These are phyloP conservation scores for Phytophthora fragariaefolia DNA, from an alignment of 352 stramenopile species.

Conservation along the genomic window DNA sequence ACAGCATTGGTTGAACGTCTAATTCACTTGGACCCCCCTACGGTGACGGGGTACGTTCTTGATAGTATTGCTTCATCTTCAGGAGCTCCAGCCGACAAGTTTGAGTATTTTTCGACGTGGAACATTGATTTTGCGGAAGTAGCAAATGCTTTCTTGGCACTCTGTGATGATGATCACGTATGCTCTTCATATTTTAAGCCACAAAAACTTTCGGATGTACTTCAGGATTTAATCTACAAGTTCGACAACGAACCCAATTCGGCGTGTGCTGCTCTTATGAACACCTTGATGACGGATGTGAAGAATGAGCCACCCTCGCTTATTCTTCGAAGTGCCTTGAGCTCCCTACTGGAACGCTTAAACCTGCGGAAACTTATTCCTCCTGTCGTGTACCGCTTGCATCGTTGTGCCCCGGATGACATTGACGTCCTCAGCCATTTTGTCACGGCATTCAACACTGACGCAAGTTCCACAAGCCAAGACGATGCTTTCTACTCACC, in stretches of 20 bases:
- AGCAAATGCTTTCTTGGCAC: constrained; percentile 31
- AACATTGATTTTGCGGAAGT: constrained; percentile 46
- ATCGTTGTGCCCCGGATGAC: constrained; percentile 38
- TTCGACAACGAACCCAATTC: constrained; percentile 34
- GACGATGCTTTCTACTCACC: constrained; percentile 38
- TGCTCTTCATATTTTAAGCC: constrained; percentile 31
- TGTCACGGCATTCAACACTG: constrained; percentile 16
- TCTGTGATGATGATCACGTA: constrained; percentile 22
- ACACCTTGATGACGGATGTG: background rate
- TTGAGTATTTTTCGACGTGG: constrained; percentile 52
- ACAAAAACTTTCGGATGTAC: constrained; percentile 17
- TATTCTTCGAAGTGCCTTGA: constrained; percentile 31
- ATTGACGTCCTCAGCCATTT: constrained; percentile 27
- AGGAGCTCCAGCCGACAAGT: constrained; percentile 28
- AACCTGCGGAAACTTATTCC: constrained; percentile 39
- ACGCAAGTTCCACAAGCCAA: constrained; percentile 5
- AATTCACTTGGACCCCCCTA: constrained; percentile 45
- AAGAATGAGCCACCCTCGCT: constrained; percentile 23
- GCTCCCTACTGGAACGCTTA: constrained; percentile 28
- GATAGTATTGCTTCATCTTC: constrained; percentile 46
- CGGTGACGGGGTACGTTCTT: constrained; percentile 55
- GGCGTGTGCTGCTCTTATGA: constrained; percentile 29
- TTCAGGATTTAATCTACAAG: constrained; percentile 21
- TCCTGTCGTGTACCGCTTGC: constrained; percentile 40
- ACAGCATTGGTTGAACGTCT: constrained; percentile 53